Percentiles rank a stretch among this genome's conserved stretches.
Evolutionary conservation across 2,329 filamentous ascomycete genomes (phyloP).

Genomic region (Aspergillus sp.): DNA sequence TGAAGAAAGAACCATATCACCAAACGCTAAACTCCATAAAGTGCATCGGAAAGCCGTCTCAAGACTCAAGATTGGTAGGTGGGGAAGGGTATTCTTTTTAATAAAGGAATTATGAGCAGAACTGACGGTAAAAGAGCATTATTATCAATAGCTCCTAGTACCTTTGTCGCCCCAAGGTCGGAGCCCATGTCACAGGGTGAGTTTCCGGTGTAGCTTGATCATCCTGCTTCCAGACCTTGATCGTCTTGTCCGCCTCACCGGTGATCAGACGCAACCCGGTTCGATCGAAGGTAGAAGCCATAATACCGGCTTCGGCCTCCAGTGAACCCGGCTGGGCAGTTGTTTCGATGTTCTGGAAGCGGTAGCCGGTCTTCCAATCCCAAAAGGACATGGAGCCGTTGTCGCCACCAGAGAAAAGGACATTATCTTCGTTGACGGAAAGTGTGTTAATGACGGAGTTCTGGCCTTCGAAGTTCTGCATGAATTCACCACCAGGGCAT

Average conservation of each 20-base stretch:
- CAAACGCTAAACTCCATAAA: slow-evolving; percentile 33
- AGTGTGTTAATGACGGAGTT: slow-evolving; percentile 96
- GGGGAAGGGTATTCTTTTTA: slow-evolving; percentile 7
- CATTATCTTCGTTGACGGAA: slow-evolving; percentile 89
- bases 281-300: slow-evolving; percentile 88
- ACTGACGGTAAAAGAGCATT: not conserved
- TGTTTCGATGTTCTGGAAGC: slow-evolving; percentile 86
- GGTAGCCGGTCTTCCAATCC: slow-evolving; percentile 97
- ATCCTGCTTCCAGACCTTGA: slow-evolving; percentile 97
- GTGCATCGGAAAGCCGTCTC: slow-evolving; percentile 19
- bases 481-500: slow-evolving; percentile 94
- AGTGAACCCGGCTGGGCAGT: slow-evolving; percentile 91
- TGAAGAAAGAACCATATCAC: slow-evolving; percentile 10
- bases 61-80: not conserved
- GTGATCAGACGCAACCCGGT: slow-evolving; percentile 88
- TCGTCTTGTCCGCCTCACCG: slow-evolving; percentile 96
- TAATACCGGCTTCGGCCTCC: slow-evolving; percentile 91
- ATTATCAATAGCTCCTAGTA: slow-evolving; percentile 51
- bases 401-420: slow-evolving; percentile 91
- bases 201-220: slow-evolving; percentile 86
- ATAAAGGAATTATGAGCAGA: not conserved
- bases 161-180: slow-evolving; percentile 73
- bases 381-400: slow-evolving; percentile 97
- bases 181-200: slow-evolving; percentile 91
- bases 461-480: slow-evolving; percentile 98